Evolutionary conservation across 192 early-diverging fungal genomes (phyloP).

Genomic region (Podila verticillata): DNA sequence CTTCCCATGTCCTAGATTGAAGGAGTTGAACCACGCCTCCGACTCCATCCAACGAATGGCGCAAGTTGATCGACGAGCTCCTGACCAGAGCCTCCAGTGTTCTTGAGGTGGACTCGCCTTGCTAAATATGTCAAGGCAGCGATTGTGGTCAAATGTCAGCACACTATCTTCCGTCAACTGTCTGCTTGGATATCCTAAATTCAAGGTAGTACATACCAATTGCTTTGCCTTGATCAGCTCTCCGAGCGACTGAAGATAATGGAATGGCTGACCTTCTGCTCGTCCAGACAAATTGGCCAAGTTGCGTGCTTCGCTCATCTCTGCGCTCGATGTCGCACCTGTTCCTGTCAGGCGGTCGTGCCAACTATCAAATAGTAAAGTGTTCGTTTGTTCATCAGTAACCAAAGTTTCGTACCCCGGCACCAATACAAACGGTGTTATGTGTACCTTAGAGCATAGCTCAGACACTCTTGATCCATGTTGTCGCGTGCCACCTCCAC

Average conservation of each 20-base stretch:
- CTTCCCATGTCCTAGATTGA: constrained; percentile 33
- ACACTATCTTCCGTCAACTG: neutral
- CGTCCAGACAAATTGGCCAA: constrained; percentile 13
- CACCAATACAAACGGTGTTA: no score
- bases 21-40: constrained; percentile 17
- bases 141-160: neutral
- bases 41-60: constrained; percentile 18
- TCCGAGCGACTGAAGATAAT: constrained; percentile 21
- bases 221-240: constrained; percentile 26
- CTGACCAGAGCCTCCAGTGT: constrained; percentile 23
- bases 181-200: neutral
- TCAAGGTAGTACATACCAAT: neutral
- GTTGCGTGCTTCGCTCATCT: constrained; percentile 16
- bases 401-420: neutral
- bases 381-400: neutral
- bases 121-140: constrained; percentile 2
- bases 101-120: constrained; percentile 24
- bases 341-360: constrained; percentile 24
- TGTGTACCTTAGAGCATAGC: constrained; percentile 54
- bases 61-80: constrained; percentile 29
- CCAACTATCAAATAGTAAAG: constrained; percentile 6
- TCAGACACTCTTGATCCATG: constrained; percentile 54
- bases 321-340: neutral
- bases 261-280: constrained; percentile 22
- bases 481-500: constrained; percentile 55